Evolutionary conservation across 2,329 filamentous ascomycete species (phyloP), one percentile per base, ranked within the genome.

Genomic region (Hymenoscyphus fraxineus): DNA sequence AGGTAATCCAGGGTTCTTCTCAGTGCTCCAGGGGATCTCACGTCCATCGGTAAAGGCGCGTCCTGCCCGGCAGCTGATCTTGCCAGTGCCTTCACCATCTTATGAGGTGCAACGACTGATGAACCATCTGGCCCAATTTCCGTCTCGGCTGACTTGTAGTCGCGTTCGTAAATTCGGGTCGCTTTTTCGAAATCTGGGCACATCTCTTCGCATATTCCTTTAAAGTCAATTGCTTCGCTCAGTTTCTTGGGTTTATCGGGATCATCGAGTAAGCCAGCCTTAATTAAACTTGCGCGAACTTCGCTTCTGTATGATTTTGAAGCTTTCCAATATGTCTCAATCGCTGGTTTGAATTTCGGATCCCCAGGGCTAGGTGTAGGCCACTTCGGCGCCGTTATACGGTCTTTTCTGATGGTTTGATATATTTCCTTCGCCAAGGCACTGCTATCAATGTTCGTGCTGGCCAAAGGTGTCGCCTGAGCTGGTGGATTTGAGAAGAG

Each of bases 161-260:
- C 84, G 69, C 81, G 78, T 72, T 89, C 85, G 58, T 82, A 83
- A 63, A 89, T 88, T 66, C 87, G 81, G 59, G 80, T 84, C 40
- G 88, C 81, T 73, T 84, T 84, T 73, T 90, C 87, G 74, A 84
- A 88, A 67, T 88, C 84, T 5, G 87, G 87, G 66, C 87, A 90
- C 87, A 89, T 89, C 32, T 88, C 84, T 70, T 89, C 85, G 70
- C 86, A 89, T 57, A 87, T 88, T 15, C 87, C 87, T 72, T 86
- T 86, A 72, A 90, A 90, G 54, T 84, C 82, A 58, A 89, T 85
- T 6, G 87, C 87, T 72, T 89, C 83, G 64, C 84, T 81, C 7
- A 90, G 79, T 19, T 80, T 82, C 71, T 87, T 86, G 63, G 83
- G 83, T 70, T 86, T 84, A 39, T 87, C 83, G 2, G 87, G 87